phyloP scores from a whole-genome alignment of 441 rosid genomes.

The Pelargonium fulgidum region DNA sequence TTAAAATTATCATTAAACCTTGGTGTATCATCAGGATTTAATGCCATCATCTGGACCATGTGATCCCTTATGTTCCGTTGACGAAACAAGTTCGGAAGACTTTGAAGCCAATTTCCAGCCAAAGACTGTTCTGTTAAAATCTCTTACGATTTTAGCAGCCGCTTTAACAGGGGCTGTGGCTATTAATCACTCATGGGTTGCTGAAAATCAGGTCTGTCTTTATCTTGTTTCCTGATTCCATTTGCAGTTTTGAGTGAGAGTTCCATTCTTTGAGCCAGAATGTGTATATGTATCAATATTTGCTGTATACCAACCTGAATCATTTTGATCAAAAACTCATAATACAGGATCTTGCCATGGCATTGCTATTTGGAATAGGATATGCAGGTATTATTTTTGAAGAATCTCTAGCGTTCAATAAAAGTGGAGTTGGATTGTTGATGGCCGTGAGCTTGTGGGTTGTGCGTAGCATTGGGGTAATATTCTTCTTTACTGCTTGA shows the following conservation, averaged over 20 bases:
- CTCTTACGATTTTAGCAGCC: constrained; percentile 62
- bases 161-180: constrained; percentile 75
- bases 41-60: constrained; percentile 49
- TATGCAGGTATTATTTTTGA: constrained; percentile 83
- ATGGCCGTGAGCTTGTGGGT: constrained; percentile 98
- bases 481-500: background rate
- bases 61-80: constrained; percentile 82
- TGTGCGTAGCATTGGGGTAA: constrained; percentile 79
- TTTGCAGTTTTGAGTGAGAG: constrained; percentile 2
- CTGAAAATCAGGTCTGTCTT: constrained; percentile 69
- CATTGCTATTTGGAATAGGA: constrained; percentile 71
- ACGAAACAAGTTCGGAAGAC: constrained; percentile 70
- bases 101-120: constrained; percentile 64
- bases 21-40: constrained; percentile 46
- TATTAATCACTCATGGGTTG: constrained; percentile 90
- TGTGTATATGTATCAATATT: background rate
- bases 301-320: constrained; percentile 7
- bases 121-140: constrained; percentile 70
- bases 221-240: constrained; percentile 5
- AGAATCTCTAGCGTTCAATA: constrained; percentile 86
- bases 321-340: constrained; percentile 20
- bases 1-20: constrained; percentile 17
- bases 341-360: constrained; percentile 90
- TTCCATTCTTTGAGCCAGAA: background rate
- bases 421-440: constrained; percentile 83